phyloP scores from a whole-genome alignment of 208 protist genomes.

The Trypanosoma mega region DNA sequence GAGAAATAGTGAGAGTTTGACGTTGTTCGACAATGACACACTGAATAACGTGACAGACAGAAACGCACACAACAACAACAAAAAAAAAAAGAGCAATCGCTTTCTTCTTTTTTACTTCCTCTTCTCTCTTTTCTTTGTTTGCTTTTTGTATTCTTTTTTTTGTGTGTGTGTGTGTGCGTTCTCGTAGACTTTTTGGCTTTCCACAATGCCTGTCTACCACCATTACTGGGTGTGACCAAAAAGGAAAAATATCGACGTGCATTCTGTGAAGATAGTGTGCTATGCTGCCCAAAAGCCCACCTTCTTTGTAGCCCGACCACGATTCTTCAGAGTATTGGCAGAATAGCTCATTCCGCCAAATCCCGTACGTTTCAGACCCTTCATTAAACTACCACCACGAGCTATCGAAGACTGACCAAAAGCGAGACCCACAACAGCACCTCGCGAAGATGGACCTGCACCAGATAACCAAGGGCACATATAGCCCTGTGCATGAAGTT shows the following conservation, averaged over 20 bases:
- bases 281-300: conserved; percentile 84
- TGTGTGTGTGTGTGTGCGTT: not conserved
- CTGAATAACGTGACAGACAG: no score
- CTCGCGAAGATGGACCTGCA: conserved; percentile 29
- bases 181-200: no score
- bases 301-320: conserved; percentile 78
- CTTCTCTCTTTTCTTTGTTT: not conserved
- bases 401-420: conserved; percentile 24
- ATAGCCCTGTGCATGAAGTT: conserved; percentile 87
- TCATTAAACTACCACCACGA: conserved; percentile 49
- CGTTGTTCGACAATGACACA: no score
- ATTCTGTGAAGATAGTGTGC: not conserved
- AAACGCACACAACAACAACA: no score
- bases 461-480: conserved; percentile 86
- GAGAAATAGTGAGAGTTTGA: no score
- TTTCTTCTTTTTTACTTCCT: not conserved
- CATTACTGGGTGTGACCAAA: not conserved
- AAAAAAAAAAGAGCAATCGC: not conserved
- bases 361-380: conserved; percentile 62
- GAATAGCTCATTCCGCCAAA: conserved; percentile 89
- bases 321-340: conserved; percentile 64
- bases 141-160: not conserved
- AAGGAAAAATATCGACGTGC: not conserved
- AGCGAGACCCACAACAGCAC: conserved; percentile 40
- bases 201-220: not conserved